Conservation (phyloP, 2,329 filamentous ascomycete species). For the Coniosporium tulheliwenetii region DNA sequence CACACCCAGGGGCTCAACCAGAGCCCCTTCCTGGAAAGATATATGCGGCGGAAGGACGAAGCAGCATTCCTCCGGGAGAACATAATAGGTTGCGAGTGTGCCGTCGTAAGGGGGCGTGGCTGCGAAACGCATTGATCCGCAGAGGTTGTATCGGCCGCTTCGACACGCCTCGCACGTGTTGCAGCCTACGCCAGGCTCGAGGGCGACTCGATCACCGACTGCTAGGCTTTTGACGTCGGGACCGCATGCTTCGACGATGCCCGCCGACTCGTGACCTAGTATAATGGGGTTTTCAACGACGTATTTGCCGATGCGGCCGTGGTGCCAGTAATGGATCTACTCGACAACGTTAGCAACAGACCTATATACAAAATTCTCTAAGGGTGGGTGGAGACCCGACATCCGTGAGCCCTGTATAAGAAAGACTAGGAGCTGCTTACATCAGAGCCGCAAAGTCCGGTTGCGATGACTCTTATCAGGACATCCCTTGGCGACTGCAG, state of each 20-base stretch:
- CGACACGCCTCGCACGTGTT: constrained; percentile 5
- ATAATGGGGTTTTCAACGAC: constrained; percentile 11
- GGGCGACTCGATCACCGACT: constrained; percentile 13
- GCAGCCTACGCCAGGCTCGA: constrained; percentile 12
- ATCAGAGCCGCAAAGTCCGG: constrained; percentile 7
- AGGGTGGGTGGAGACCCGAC: too few species aligned
- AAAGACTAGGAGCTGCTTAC: constrained; percentile 4
- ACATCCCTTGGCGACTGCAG: constrained; percentile 2
- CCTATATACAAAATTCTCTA: neutral
- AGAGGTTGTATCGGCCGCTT: constrained; percentile 11
- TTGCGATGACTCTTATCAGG: constrained; percentile 3
- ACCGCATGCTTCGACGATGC: constrained; percentile 10
- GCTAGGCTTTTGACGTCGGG: constrained; percentile 10
- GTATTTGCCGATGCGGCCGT: constrained; percentile 10
- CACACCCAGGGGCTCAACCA: constrained; percentile 13
- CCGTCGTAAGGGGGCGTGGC: constrained; percentile 13
- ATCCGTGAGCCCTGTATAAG: neutral
- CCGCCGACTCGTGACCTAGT: constrained; percentile 14
- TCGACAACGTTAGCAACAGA: neutral
- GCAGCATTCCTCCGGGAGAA: constrained; percentile 11
- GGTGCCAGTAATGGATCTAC: constrained; percentile 10
- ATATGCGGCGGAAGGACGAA: constrained; percentile 12
- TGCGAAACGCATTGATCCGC: constrained; percentile 10
- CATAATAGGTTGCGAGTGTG: constrained; percentile 12
- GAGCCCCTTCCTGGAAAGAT: constrained; percentile 10